Evolutionary conservation across 129 eudicot species (phyloP).

Genomic region (Erigeron canadensis): DNA sequence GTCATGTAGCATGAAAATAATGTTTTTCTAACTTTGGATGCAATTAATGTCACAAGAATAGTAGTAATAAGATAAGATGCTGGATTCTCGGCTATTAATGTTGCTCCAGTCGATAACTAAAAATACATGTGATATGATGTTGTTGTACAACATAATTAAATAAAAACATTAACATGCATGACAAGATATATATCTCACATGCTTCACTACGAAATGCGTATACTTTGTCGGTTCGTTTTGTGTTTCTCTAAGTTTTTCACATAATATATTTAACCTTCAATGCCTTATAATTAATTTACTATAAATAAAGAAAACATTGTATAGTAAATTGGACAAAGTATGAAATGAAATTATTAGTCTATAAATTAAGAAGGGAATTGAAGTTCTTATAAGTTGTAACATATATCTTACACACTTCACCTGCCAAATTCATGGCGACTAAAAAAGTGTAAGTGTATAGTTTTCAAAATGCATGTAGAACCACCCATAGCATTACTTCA

Average conservation of each 20-base stretch:
- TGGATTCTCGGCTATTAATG: constrained; percentile 30
- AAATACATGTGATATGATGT: constrained; percentile 26
- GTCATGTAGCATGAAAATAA: constrained; percentile 16
- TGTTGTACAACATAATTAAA: constrained; percentile 4
- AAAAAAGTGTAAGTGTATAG: too few species aligned
- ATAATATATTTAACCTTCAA: not conserved
- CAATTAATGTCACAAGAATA: constrained; percentile 15
- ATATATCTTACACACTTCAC: too few species aligned
- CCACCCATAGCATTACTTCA: too few species aligned
- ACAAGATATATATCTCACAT: constrained; percentile 10
- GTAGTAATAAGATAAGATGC: constrained; percentile 11
- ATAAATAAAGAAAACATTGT: too few species aligned
- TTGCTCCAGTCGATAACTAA: constrained; percentile 18
- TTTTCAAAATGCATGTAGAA: too few species aligned
- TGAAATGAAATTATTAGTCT: too few species aligned
- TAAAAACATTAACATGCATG: not conserved
- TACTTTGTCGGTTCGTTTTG: constrained; percentile 37
- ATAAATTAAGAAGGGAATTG: too few species aligned
- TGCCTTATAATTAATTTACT: too few species aligned
- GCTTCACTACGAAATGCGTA: constrained; percentile 9
- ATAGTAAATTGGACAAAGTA: too few species aligned
- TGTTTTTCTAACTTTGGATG: constrained; percentile 24
- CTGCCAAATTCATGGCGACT: too few species aligned
- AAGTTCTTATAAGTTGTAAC: too few species aligned
- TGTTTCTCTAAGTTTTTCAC: constrained; percentile 6